Evolutionary conservation across 108 stramenopile genomes (phyloP).

Genomic region (Cyclotella cryptica): DNA sequence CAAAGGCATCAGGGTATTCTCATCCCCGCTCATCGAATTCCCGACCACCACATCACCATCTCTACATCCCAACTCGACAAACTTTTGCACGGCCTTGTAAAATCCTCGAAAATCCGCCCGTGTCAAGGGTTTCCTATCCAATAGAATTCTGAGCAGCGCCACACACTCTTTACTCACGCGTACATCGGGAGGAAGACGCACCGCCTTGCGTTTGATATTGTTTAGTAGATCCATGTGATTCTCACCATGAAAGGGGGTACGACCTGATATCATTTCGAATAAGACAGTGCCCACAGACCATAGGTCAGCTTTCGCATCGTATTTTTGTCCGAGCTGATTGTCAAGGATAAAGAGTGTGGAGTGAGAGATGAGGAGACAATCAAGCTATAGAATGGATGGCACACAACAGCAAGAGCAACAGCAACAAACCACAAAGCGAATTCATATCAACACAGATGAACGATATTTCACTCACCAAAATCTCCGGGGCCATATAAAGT

Average conservation of each 20-base stretch:
- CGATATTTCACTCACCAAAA: conserved; percentile 73
- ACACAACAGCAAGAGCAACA: too few species aligned
- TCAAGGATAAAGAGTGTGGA: neutral
- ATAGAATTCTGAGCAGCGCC: conserved; percentile 72
- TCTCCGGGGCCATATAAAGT: conserved; percentile 98
- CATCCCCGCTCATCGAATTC: neutral
- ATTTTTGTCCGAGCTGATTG: conserved; percentile 66
- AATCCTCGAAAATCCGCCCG: conserved; percentile 87
- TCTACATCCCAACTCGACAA: conserved; percentile 86
- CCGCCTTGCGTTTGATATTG: conserved; percentile 88
- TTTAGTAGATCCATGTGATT: conserved; percentile 90
- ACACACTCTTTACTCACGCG: conserved; percentile 84
- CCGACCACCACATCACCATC: conserved; percentile 43
- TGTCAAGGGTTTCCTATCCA: conserved; percentile 79
- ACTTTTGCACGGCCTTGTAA: conserved; percentile 75
- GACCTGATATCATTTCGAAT: conserved; percentile 96
- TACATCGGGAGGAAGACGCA: conserved; percentile 85
- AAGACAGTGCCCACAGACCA: conserved; percentile 97
- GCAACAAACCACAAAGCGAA: too few species aligned
- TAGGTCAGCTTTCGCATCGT: conserved; percentile 97
- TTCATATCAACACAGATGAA: too few species aligned
- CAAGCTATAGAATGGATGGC: too few species aligned
- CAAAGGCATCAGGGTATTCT: conserved; percentile 32
- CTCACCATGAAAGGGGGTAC: conserved; percentile 89
- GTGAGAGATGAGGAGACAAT: neutral